These are phyloP conservation scores for Tremella yokohamensis DNA, from an alignment of 768 basidiomycete genomes.

Conservation along the genomic window DNA sequence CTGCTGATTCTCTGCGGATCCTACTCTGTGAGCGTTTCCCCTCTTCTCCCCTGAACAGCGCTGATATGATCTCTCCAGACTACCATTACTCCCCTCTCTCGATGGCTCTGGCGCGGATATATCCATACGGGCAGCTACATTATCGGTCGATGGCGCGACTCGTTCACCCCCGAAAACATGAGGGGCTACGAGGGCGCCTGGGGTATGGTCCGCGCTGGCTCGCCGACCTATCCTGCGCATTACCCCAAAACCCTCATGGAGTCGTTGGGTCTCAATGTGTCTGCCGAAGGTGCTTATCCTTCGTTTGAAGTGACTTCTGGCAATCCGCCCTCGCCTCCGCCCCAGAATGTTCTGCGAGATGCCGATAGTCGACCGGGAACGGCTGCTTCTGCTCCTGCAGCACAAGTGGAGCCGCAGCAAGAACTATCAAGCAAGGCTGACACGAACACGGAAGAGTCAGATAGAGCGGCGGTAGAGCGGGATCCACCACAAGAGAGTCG, in stretches of 20 bases:
- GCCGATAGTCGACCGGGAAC: too few species aligned
- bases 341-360: too few species aligned
- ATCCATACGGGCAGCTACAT: conserved; percentile 47
- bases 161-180: conserved; percentile 43
- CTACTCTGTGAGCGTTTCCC: conserved; percentile 27
- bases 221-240: conserved; percentile 31
- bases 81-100: conserved; percentile 24
- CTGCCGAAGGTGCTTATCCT: not conserved
- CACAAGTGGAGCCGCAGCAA: too few species aligned
- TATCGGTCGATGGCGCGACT: conserved; percentile 50
- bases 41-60: not conserved
- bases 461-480: too few species aligned
- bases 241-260: conserved; percentile 34
- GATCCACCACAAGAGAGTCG: too few species aligned
- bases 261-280: conserved; percentile 22
- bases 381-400: too few species aligned
- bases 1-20: conserved; percentile 35
- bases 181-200: conserved; percentile 46
- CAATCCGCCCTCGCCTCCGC: too few species aligned
- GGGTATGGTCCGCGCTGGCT: conserved; percentile 37
- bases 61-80: not conserved
- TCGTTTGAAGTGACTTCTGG: too few species aligned
- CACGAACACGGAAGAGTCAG: too few species aligned
- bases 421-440: too few species aligned
- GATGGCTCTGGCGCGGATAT: conserved; percentile 49